Evolutionary conservation across 768 basidiomycete genomes (phyloP).

Genomic region (Lentinula detonsa): DNA sequence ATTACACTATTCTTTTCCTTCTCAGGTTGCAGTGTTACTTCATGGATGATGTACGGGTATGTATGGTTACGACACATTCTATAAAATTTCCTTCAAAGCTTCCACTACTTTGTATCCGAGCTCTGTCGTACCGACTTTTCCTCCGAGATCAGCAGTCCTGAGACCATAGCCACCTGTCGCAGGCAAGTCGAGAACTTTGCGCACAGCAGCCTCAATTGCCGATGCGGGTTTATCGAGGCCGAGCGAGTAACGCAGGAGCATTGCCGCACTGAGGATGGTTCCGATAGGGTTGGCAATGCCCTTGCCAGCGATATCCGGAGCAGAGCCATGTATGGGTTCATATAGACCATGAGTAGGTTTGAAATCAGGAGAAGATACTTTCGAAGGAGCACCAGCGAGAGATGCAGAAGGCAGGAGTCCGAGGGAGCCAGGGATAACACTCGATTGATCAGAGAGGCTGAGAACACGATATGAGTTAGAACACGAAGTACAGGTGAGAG

Average conservation of each 20-base stretch:
- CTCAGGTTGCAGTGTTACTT: too few species aligned
- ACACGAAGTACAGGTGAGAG: too few species aligned
- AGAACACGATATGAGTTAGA: background rate
- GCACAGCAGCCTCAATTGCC: slow-evolving; percentile 86
- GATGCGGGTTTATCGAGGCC: slow-evolving; percentile 80
- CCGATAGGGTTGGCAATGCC: slow-evolving; percentile 94
- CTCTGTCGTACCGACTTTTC: slow-evolving; percentile 65
- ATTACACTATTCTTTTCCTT: too few species aligned
- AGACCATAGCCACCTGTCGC: slow-evolving; percentile 68
- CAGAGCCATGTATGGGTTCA: slow-evolving; percentile 95
- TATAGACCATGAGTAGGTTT: slow-evolving; percentile 85
- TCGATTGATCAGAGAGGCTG: slow-evolving; percentile 93
- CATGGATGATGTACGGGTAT: too few species aligned
- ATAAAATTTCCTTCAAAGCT: slow-evolving; percentile 55
- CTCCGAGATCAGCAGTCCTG: slow-evolving; percentile 86
- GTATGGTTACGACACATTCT: background rate
- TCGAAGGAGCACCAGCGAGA: slow-evolving; percentile 78
- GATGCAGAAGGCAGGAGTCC: slow-evolving; percentile 96
- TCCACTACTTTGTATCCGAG: slow-evolving; percentile 83
- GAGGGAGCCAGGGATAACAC: slow-evolving; percentile 96
- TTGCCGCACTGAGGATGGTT: slow-evolving; percentile 89
- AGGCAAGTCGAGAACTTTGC: slow-evolving; percentile 75
- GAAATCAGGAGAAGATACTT: slow-evolving; percentile 45
- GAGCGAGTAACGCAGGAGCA: slow-evolving; percentile 93
- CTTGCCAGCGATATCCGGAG: slow-evolving; percentile 92